Evolutionary conservation across 73 alveolate genomes (phyloP).

Genomic region (Uronychia setigera): DNA sequence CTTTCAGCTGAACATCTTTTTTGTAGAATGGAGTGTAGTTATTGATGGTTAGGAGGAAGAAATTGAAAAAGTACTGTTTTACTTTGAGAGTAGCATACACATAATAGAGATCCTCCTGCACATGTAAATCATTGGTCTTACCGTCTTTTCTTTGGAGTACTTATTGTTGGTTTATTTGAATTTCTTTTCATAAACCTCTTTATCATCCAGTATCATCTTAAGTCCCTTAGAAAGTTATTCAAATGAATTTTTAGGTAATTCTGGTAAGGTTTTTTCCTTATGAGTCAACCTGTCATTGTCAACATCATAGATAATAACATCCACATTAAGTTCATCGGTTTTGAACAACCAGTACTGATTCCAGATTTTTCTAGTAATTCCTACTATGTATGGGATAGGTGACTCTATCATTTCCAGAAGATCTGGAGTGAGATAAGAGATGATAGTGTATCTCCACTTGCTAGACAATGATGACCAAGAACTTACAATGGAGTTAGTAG

Average conservation of each 20-base stretch:
- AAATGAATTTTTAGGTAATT: constrained; percentile 27
- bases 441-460: constrained; percentile 44
- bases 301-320: constrained; percentile 41
- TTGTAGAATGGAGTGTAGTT: constrained; percentile 30
- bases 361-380: constrained; percentile 34
- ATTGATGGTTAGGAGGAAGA: constrained; percentile 53
- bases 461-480: background rate
- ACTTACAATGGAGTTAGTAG: constrained; percentile 25
- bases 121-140: background rate
- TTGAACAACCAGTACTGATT: constrained; percentile 17
- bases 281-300: constrained; percentile 17
- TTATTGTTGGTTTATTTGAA: background rate
- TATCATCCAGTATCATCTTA: constrained; percentile 29
- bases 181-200: constrained; percentile 7
- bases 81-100: constrained; percentile 40
- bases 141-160: background rate
- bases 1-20: background rate
- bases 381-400: constrained; percentile 52
- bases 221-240: constrained; percentile 14
- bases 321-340: constrained; percentile 10
- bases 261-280: constrained; percentile 31
- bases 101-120: constrained; percentile 37
- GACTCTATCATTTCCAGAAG: constrained; percentile 50
- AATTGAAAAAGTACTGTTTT: constrained; percentile 46
- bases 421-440: constrained; percentile 46